Evolutionary conservation across 179 eudicot genomes (phyloP), one percentile per base, ranked within the genome.

Genomic region (Patellifolia procumbens): DNA sequence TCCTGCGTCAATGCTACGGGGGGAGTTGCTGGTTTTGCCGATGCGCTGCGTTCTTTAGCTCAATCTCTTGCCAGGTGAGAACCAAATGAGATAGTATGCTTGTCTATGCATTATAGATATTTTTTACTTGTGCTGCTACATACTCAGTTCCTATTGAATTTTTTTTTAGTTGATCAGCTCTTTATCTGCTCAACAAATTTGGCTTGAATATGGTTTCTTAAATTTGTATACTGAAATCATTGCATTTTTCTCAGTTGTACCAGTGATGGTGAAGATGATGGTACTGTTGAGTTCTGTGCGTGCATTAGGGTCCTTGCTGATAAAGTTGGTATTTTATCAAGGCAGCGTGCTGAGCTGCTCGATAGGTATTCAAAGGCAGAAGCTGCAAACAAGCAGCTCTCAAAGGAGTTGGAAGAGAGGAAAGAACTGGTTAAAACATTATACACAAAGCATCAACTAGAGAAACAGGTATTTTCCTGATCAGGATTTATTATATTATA

Each of bases 281-380:
- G 91, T 42, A 73, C 85, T 58, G 80, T 84, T 45, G 98, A 93
- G 84, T 89, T 93, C 68, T 89, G 91, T 70, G 92, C 89, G 56
- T 91, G 96, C 74, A 85, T 90, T 17, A 87, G 82, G 70, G 86
- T 88, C 52, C 98, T 96, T 81, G 92, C 99, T 49, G 98, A 96
- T 37, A 96, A 85, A 84, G 99, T 96, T 32, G 89, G 97, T 49
- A 64, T 81, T 56, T 80, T 93, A 84, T 87, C 93, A 5, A 90
- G 91, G 86, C 90, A 86, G 61, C 94, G 94, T 45, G 85, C 90
- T 43, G 99, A 96, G 82, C 91, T 93, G 34, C 87, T 86, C 52
- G 99, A 96, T 45, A 87, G 92, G 84, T 83, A 76, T 80, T 68
- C 92, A 45, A 90, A 88, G 83, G 84, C 86, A 26, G 97, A 93